phyloP scores from a whole-genome alignment of 176 grass and related monocot species.

The Tillandsia fasciculata region DNA sequence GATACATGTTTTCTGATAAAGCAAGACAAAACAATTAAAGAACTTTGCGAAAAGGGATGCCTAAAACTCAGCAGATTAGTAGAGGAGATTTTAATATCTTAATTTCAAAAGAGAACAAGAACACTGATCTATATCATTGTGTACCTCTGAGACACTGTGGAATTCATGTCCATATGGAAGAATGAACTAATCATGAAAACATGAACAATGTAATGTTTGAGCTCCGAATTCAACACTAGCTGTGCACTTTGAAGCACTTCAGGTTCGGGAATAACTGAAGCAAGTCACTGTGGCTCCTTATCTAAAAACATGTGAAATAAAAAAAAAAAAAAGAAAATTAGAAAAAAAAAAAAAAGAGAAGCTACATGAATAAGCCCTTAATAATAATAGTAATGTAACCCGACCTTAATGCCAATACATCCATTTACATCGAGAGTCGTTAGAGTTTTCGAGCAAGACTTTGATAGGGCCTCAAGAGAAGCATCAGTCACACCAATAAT shows the following conservation, averaged over 20 bases:
- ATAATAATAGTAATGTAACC: not conserved
- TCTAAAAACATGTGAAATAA: slow-evolving; percentile 33
- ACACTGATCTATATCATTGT: not conserved
- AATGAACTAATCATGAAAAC: not conserved
- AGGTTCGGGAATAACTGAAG: slow-evolving; percentile 44
- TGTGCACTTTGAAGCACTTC: slow-evolving; percentile 88
- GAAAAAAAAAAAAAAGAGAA: not conserved
- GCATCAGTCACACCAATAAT: slow-evolving; percentile 79
- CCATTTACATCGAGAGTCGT: slow-evolving; percentile 92
- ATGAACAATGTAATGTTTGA: not conserved
- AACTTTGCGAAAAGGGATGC: no score
- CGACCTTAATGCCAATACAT: slow-evolving; percentile 74
- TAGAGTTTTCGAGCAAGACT: slow-evolving; percentile 48
- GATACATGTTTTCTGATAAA: no score
- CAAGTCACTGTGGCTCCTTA: slow-evolving; percentile 51
- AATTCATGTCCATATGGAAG: not conserved
- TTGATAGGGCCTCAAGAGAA: slow-evolving; percentile 60
- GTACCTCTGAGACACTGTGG: not conserved
- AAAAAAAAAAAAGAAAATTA: not conserved
- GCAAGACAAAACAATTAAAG: no score
- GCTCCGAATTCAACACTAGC: slow-evolving; percentile 18
- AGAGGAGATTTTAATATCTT: not conserved
- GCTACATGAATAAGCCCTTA: not conserved
- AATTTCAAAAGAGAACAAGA: not conserved
- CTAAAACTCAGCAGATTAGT: not conserved